Conservation (phyloP, 2,329 filamentous ascomycete species). For the Stachybotrys chartarum region DNA sequence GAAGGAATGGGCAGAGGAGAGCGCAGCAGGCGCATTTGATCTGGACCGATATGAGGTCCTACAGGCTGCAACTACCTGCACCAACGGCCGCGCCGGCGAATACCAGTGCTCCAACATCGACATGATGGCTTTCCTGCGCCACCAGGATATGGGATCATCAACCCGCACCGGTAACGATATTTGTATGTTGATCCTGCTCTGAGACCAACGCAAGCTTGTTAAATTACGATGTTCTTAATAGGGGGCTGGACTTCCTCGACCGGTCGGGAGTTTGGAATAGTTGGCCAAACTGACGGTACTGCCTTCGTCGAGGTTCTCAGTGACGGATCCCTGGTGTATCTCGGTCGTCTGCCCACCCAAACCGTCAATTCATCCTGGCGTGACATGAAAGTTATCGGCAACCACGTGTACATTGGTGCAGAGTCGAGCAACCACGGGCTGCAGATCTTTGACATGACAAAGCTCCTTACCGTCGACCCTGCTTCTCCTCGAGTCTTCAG, state of each 20-base stretch:
- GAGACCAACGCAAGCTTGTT: background rate
- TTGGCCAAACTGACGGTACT: conserved; percentile 37
- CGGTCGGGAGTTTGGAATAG: conserved; percentile 36
- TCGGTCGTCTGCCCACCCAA: conserved; percentile 34
- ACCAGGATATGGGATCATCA: conserved; percentile 25
- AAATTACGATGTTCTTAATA: background rate
- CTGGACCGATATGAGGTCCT: conserved; percentile 8
- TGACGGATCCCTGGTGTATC: conserved; percentile 32
- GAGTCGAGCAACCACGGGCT: background rate
- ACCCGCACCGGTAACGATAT: conserved; percentile 27
- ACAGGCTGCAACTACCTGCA: conserved; percentile 11
- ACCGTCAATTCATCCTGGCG: conserved; percentile 26
- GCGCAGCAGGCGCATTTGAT: conserved; percentile 9
- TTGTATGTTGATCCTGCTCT: conserved; percentile 6
- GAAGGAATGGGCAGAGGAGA: conserved; percentile 2
- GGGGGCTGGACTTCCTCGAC: conserved; percentile 31
- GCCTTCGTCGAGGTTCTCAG: conserved; percentile 36
- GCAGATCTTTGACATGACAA: background rate
- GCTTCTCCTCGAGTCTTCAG: conserved; percentile 17
- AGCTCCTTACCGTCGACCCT: background rate
- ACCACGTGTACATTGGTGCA: background rate
- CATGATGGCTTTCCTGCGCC: conserved; percentile 27
- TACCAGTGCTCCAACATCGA: conserved; percentile 28
- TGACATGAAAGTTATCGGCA: conserved; percentile 10
- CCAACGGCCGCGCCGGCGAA: conserved; percentile 22